Percentiles rank a stretch among this genome's conserved stretches.
Evolutionary conservation across 257 asterid genomes (phyloP).

Genomic region (Solanum arcanum): DNA sequence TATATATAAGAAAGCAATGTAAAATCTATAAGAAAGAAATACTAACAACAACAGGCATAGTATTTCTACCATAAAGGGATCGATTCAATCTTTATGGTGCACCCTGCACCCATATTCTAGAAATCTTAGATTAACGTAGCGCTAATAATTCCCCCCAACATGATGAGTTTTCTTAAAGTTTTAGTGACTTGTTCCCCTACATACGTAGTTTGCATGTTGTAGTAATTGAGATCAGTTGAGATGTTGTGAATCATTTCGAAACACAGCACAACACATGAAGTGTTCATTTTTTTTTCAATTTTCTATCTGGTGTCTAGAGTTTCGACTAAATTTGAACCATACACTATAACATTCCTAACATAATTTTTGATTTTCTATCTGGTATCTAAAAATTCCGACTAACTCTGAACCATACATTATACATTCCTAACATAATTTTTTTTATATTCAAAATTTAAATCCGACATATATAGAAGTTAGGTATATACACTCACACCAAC

Average conservation of each 20-base stretch:
- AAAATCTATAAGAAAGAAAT: too few species aligned
- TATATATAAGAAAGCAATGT: background rate
- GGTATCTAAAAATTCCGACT: accelerated
- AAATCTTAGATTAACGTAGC: background rate
- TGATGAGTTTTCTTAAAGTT: background rate
- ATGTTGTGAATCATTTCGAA: background rate
- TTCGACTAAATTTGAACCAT: too few species aligned
- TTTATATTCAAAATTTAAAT: too few species aligned
- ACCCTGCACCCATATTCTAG: accelerated
- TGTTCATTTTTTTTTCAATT: too few species aligned
- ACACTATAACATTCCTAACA: accelerated
- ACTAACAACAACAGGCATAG: too few species aligned
- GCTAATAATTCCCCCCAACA: background rate
- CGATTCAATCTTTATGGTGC: too few species aligned
- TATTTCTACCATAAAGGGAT: background rate
- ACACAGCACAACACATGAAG: background rate
- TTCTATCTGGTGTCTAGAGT: too few species aligned
- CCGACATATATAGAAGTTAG: background rate
- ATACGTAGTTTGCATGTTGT: background rate
- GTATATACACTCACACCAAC: background rate
- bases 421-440: accelerated
- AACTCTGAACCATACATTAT: too few species aligned
- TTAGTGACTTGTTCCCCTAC: background rate
- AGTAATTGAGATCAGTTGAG: background rate
- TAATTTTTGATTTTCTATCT: accelerated